phyloP scores from a whole-genome alignment of 2,329 filamentous ascomycete species.

The Truncatella angustata region DNA sequence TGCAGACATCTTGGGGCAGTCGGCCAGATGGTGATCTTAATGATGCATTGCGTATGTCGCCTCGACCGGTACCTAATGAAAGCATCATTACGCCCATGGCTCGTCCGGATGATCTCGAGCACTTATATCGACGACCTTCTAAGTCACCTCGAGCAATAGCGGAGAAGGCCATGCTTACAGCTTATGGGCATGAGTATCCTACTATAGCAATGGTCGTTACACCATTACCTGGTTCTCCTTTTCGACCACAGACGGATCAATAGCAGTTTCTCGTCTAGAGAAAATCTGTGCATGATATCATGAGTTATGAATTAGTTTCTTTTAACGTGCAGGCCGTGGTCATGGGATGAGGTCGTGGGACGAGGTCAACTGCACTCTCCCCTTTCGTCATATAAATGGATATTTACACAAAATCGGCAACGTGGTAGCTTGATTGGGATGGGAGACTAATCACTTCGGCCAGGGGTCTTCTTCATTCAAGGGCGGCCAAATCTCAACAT shows the following conservation, averaged over 20 bases:
- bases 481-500: not conserved
- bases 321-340: not conserved
- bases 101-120: slow-evolving; percentile 28
- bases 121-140: slow-evolving; percentile 3
- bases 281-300: not conserved
- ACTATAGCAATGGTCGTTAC: slow-evolving; percentile 19
- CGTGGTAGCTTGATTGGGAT: not conserved
- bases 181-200: slow-evolving; percentile 17
- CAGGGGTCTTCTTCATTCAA: not conserved
- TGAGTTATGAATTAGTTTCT: slow-evolving; percentile 2
- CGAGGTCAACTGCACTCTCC: not conserved
- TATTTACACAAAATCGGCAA: not conserved
- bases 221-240: slow-evolving; percentile 10
- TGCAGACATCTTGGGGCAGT: slow-evolving; percentile 91
- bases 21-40: slow-evolving; percentile 87
- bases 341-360: not conserved
- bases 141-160: slow-evolving; percentile 10
- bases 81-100: slow-evolving; percentile 32
- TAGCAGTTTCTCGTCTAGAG: not conserved
- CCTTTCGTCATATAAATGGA: not conserved
- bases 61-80: slow-evolving; percentile 37
- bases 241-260: not conserved
- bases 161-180: slow-evolving; percentile 21
- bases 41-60: slow-evolving; percentile 67
- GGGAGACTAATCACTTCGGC: not conserved